Conservation (phyloP, 352 stramenopile species). For the Phytophthora foliorum region DNA sequence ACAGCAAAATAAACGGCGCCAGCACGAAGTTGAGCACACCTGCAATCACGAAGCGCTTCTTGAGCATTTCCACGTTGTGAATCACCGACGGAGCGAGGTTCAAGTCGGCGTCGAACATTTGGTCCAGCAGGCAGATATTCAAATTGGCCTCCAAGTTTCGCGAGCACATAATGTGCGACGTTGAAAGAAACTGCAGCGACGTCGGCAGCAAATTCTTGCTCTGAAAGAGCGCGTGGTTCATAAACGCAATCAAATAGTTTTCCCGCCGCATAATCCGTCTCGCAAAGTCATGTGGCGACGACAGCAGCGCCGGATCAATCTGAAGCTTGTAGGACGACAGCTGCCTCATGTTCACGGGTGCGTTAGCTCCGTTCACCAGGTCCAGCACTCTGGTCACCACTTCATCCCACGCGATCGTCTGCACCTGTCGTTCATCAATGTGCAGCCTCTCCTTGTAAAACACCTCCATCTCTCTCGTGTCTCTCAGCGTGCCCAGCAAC, state of each 20-base stretch:
- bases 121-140: constrained; percentile 96
- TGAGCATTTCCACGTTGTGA: constrained; percentile 92
- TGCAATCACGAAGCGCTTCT: constrained; percentile 94
- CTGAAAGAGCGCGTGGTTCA: constrained; percentile 96
- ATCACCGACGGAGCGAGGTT: constrained; percentile 92
- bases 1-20: constrained; percentile 98
- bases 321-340: constrained; percentile 84
- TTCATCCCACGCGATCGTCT: constrained; percentile 91
- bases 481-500: constrained; percentile 85
- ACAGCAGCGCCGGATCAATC: constrained; percentile 79
- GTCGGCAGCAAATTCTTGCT: constrained; percentile 79
- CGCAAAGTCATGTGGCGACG: constrained; percentile 91
- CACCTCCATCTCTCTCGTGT: constrained; percentile 91
- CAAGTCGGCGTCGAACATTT: constrained; percentile 94
- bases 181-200: constrained; percentile 77
- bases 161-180: constrained; percentile 87
- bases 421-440: constrained; percentile 88
- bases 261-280: constrained; percentile 98
- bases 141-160: constrained; percentile 95
- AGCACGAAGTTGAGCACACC: constrained; percentile 96
- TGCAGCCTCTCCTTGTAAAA: constrained; percentile 94
- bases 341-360: constrained; percentile 88
- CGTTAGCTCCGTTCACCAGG: constrained; percentile 74
- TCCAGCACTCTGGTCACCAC: constrained; percentile 90
- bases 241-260: constrained; percentile 98